phyloP scores from a whole-genome alignment of 495 filamentous ascomycete species.

The Rhizodiscina lignyota region DNA sequence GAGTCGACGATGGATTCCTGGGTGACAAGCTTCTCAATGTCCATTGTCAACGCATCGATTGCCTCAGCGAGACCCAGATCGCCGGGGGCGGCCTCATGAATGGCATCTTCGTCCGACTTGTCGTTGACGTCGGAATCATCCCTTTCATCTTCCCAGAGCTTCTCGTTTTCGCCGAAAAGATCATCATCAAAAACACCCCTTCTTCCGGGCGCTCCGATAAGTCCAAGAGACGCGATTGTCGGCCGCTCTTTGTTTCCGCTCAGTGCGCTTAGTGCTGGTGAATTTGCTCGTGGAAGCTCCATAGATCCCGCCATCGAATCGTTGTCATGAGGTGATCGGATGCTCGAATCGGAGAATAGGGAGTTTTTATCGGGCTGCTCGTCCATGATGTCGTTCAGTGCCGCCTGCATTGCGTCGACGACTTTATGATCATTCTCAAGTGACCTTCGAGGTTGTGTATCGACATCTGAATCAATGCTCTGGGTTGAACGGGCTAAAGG shows the following conservation, averaged over 20 bases:
- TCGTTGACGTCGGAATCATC: slow-evolving; percentile 43
- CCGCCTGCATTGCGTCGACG: slow-evolving; percentile 86
- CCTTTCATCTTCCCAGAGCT: slow-evolving; percentile 69
- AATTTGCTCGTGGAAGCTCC: slow-evolving; percentile 25
- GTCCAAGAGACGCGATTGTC: slow-evolving; percentile 76
- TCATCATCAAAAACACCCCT: slow-evolving; percentile 84
- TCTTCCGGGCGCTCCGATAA: slow-evolving; percentile 64
- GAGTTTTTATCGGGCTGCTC: slow-evolving; percentile 41
- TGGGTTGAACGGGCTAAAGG: slow-evolving; percentile 41
- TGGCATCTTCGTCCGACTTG: slow-evolving; percentile 48
- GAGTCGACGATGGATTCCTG: slow-evolving; percentile 90
- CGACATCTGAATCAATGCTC: slow-evolving; percentile 33
- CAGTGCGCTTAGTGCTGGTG: slow-evolving; percentile 30
- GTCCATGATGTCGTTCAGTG: slow-evolving; percentile 88
- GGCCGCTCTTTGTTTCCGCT: slow-evolving; percentile 40
- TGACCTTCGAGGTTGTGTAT: no score
- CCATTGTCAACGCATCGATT: slow-evolving; percentile 62
- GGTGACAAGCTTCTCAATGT: slow-evolving; percentile 75
- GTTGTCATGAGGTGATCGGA: slow-evolving; percentile 29
- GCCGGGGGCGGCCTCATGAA: slow-evolving; percentile 89
- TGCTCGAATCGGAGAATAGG: slow-evolving; percentile 27
- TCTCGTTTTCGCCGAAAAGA: slow-evolving; percentile 76
- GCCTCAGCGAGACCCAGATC: slow-evolving; percentile 90
- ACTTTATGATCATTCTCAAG: slow-evolving; percentile 39
- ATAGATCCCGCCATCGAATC: slow-evolving; percentile 37